phyloP scores from a whole-genome alignment of 495 filamentous ascomycete genomes.

The Cercophora samala region DNA sequence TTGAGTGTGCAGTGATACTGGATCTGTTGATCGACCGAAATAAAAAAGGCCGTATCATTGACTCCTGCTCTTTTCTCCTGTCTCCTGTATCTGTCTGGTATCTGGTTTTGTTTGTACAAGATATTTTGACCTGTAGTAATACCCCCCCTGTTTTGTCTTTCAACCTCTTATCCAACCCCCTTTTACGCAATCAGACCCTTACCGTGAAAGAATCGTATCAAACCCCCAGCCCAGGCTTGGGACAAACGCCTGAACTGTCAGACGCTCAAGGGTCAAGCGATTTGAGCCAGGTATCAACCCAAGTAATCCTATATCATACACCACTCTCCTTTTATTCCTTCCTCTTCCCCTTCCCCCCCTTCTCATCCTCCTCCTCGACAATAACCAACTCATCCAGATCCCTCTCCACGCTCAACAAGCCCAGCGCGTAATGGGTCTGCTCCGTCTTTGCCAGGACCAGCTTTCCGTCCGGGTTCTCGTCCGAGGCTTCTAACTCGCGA shows the following conservation, averaged over 20 bases:
- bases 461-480: constrained; percentile 31
- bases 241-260: no score
- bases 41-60: no score
- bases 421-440: constrained; percentile 52
- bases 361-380: constrained; percentile 27
- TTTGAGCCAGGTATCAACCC: no score
- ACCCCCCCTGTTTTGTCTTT: background rate
- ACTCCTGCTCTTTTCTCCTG: no score
- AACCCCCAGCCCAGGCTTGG: no score
- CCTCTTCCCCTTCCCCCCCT: constrained; percentile 19
- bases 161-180: no score
- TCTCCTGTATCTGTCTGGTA: background rate
- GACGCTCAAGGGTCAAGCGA: no score
- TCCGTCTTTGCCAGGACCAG: constrained; percentile 48
- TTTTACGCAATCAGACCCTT: no score
- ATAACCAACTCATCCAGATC: constrained; percentile 51
- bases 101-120: background rate
- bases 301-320: background rate
- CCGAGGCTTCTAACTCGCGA: constrained; percentile 34
- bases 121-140: background rate
- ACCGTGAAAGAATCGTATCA: background rate
- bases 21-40: no score
- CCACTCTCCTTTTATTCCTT: background rate
- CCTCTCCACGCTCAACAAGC: constrained; percentile 49
- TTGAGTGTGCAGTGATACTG: no score